A percentile compares a stretch with the other conserved stretches of the same genome.
Conservation (phyloP, 148 eudicot species). For the Rhododendron molle region DNA sequence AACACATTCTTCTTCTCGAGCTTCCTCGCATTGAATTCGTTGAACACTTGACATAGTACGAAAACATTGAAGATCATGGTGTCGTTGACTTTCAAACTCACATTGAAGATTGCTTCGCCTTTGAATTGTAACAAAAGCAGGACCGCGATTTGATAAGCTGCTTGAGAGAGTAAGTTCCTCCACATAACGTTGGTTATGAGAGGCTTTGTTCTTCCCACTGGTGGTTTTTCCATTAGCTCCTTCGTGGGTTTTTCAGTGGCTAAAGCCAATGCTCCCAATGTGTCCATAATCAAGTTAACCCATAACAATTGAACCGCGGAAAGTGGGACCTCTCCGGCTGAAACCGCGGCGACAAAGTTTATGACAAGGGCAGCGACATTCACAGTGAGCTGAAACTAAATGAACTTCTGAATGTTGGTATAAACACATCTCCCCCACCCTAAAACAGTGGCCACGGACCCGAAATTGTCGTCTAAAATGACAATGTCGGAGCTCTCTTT, state of each 20-base stretch:
- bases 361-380: conserved; percentile 10
- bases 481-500: conserved; percentile 13
- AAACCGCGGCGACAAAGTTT: conserved; percentile 17
- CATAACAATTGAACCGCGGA: conserved; percentile 16
- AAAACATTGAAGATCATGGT: conserved; percentile 21
- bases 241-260: conserved; percentile 14
- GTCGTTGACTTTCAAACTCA: conserved; percentile 9
- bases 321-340: conserved; percentile 15
- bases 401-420: conserved; percentile 10
- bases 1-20: conserved; percentile 26
- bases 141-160: conserved; percentile 11
- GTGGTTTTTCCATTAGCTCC: conserved; percentile 10
- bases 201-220: conserved; percentile 10
- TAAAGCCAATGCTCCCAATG: conserved; percentile 22
- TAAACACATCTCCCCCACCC: conserved; percentile 17
- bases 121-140: conserved; percentile 9
- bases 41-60: conserved; percentile 18
- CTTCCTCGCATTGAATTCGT: conserved; percentile 15
- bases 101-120: conserved; percentile 11
- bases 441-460: too few relatives aligned
- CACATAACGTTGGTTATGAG: conserved; percentile 23
- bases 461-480: too few relatives aligned
- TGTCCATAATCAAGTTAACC: conserved; percentile 25
- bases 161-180: conserved; percentile 19
- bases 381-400: conserved; percentile 17